phyloP scores from a whole-genome alignment of 768 basidiomycete genomes.

The Pleurotus salmoneostramineus region DNA sequence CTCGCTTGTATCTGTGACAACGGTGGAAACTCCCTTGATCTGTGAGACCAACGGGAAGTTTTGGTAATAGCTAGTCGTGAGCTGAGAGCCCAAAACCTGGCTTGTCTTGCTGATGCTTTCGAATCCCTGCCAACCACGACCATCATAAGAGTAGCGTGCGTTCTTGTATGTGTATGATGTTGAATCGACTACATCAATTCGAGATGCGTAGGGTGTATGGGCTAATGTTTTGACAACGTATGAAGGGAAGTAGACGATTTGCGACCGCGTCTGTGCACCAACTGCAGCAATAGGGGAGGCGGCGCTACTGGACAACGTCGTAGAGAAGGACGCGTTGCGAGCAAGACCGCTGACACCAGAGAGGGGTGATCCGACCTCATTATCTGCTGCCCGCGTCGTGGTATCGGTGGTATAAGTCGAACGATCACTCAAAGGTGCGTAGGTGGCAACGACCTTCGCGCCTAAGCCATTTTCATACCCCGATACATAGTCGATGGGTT shows the following conservation, averaged over 20 bases:
- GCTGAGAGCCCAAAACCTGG: background rate
- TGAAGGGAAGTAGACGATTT: conserved; percentile 1
- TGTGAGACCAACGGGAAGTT: background rate
- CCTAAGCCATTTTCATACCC: background rate
- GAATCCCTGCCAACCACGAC: background rate
- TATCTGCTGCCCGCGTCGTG: background rate
- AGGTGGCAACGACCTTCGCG: background rate
- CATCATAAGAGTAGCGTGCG: background rate
- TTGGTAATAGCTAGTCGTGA: background rate
- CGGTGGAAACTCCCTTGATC: background rate
- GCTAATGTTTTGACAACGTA: background rate
- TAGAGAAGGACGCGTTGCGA: background rate
- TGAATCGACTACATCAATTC: background rate
- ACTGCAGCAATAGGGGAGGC: background rate
- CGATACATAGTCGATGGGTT: background rate
- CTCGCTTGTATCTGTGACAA: background rate
- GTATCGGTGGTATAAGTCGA: background rate
- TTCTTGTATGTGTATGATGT: background rate
- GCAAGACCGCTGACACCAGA: background rate
- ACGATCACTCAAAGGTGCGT: conserved; percentile 1
- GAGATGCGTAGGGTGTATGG: background rate
- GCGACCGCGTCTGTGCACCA: background rate
- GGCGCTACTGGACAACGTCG: background rate
- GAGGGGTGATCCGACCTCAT: background rate
- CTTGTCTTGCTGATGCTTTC: background rate